Evolutionary conservation across 352 stramenopile species (phyloP).

Genomic region (Thraustochytrium sp.): DNA sequence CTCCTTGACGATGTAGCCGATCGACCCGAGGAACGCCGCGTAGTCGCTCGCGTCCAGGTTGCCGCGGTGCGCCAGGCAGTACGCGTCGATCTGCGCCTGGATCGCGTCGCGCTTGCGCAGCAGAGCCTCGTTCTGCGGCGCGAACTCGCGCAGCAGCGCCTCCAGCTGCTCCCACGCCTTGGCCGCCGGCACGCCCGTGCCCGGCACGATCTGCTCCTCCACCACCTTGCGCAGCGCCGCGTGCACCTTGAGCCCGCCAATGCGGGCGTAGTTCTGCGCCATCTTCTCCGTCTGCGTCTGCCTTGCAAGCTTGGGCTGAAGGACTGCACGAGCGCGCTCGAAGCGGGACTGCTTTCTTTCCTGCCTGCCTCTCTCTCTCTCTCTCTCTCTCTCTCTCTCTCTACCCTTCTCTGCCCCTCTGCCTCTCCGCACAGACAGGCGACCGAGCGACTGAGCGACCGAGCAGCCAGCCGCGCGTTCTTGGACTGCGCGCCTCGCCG

Average conservation of each 20-base stretch:
- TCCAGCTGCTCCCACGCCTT: conserved; percentile 33
- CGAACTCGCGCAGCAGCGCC: conserved; percentile 40
- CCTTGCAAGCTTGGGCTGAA: no score
- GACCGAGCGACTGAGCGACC: no score
- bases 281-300: no score
- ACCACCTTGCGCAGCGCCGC: conserved; percentile 22
- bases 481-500: no score
- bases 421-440: no score
- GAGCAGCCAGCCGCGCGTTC: no score
- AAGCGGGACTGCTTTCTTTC: no score
- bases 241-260: conserved; percentile 37
- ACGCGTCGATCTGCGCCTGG: conserved; percentile 46
- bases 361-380: no score
- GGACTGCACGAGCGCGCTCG: no score
- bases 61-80: conserved; percentile 15
- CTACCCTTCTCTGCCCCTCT: no score
- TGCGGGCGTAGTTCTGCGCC: background rate
- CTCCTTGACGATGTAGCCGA: conserved; percentile 46
- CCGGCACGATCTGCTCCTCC: conserved; percentile 24
- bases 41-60: conserved; percentile 38
- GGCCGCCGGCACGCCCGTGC: background rate
- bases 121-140: conserved; percentile 29
- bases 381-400: no score
- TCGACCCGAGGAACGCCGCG: conserved; percentile 44
- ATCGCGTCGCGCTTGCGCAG: conserved; percentile 44